Base-by-base conservation (phyloP, 495 filamentous ascomycete species). In the Entonaema liquescens region DNA sequence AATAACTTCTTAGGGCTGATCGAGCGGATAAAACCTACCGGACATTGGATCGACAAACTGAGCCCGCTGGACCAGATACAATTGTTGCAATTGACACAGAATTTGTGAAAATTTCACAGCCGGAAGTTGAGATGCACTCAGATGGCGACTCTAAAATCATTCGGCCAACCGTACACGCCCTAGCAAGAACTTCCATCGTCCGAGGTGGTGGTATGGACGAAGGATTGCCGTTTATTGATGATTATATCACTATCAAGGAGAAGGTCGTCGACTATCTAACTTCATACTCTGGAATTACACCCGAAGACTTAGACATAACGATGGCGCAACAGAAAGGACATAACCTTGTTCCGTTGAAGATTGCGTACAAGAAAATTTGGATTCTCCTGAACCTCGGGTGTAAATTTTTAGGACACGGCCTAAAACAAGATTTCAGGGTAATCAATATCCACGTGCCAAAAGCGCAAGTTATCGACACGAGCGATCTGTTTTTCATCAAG, bases 331-430 rank as follows among this genome's bases (percentile, higher is more conserved):
- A 77, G 55, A 70, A 68, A 58, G 75, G 75, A 9, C 94, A 96
- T 79, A 90, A 92, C 59, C 85, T 98, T 0, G 92, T 98, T 7
- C 85, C 90, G 9, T 84, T 98, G 29, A 99, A 98, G 78, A 87
- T 89, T 17, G 95, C 94, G 7, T 98, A 98, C 83, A 99, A 98
- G 77, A 97, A 97, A 75, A 89, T 99, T 29, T 99, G 95, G 95
- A 86, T 98, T 12, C 88, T 99, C 7, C 87, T 98, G 8, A 98
- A 99, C 76, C 85, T 98, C 1, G 95, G 96, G 29, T 97, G 93
- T 79, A 84, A 91, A 50, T 99, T 99, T 79, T 88, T 99, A 29
- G 95, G 95, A 7, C 95, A 99, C 77, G 93, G 94, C 8, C 81
- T 99, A 25, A 89, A 89, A 54, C 94, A 94, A 59, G 95, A 99